These are phyloP conservation scores for Euphrasia confusa DNA, from an alignment of 257 asterid genomes.

Conservation along the genomic window DNA sequence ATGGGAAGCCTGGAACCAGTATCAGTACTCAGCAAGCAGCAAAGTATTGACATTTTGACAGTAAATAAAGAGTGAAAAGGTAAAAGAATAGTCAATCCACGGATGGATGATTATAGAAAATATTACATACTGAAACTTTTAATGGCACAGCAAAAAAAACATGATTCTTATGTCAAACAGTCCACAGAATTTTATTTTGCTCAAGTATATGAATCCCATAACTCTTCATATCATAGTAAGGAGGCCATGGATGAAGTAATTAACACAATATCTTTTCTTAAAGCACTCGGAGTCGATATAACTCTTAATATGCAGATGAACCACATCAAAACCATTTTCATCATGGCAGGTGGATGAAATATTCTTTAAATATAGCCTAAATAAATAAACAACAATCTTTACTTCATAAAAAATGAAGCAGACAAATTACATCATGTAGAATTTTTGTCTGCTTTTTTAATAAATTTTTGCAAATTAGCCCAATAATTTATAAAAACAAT, in stretches of 20 bases:
- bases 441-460: too few relatives aligned
- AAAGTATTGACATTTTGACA: not conserved
- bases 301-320: not conserved
- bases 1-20: constrained; percentile 39
- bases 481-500: too few relatives aligned
- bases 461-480: too few relatives aligned
- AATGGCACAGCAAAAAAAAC: constrained; percentile 7
- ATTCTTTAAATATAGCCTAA: not conserved
- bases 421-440: not conserved
- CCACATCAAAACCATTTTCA: constrained; percentile 1
- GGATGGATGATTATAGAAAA: not conserved
- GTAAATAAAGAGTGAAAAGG: constrained; percentile 1
- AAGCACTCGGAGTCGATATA: constrained; percentile 5
- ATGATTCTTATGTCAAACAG: constrained; percentile 12
- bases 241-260: not conserved
- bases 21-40: constrained; percentile 25
- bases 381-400: not conserved
- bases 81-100: not conserved
- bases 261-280: constrained; percentile 7
- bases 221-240: not conserved
- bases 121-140: not conserved
- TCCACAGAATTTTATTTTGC: not conserved
- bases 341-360: constrained; percentile 6
- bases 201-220: constrained; percentile 2
- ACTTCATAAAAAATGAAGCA: not conserved